A percentile compares a stretch with the other conserved stretches of the same genome.
Conservation (phyloP, 768 basidiomycete species). For the Mycena maculata region DNA sequence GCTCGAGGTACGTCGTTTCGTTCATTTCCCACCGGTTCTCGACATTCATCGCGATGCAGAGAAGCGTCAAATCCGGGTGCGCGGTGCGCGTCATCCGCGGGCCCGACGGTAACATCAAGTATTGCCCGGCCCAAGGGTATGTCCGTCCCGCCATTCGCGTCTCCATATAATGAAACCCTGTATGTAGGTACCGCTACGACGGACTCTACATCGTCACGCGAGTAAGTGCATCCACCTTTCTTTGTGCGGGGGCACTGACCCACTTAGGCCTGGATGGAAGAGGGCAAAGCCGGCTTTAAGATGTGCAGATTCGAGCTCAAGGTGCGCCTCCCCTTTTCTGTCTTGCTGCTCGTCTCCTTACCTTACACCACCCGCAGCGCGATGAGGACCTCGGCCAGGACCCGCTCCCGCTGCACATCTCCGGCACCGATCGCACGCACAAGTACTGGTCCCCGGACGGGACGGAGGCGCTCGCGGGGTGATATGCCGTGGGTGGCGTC, state of each 20-base stretch:
- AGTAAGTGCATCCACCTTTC: neutral
- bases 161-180: neutral
- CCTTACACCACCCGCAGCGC: slow-evolving; percentile 3
- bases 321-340: neutral
- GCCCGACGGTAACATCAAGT: slow-evolving; percentile 19
- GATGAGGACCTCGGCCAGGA: neutral
- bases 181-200: slow-evolving; percentile 33
- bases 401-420: slow-evolving; percentile 25
- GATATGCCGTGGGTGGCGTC: too few species aligned
- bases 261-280: slow-evolving; percentile 21
- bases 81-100: slow-evolving; percentile 34
- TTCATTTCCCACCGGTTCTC: neutral
- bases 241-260: neutral
- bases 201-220: slow-evolving; percentile 28
- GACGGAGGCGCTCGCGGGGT: slow-evolving; percentile 19
- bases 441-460: slow-evolving; percentile 26
- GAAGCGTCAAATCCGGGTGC: neutral
- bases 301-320: slow-evolving; percentile 32
- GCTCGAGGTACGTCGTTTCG: slow-evolving; percentile 2
- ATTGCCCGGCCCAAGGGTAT: slow-evolving; percentile 23
- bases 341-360: neutral
- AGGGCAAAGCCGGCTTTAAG: slow-evolving; percentile 33
- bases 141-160: neutral
- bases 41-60: neutral
- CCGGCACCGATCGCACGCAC: slow-evolving; percentile 1